Base-by-base conservation (phyloP, 1,139 yeast genomes). In the Pichia sp. region DNA sequence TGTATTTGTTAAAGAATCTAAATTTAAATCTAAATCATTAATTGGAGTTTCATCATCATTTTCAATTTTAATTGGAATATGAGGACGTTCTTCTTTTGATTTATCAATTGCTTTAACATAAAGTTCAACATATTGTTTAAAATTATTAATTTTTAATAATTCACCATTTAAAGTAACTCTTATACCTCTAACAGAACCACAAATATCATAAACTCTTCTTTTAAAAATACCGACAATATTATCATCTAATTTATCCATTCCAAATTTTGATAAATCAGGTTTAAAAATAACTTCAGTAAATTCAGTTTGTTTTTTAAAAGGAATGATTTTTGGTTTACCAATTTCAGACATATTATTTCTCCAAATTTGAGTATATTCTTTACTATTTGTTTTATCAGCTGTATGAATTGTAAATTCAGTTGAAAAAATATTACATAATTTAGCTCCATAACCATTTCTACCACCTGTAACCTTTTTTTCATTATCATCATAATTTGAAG, bases 391-490 rank as follows among this genome's bases (percentile, higher is more conserved):
- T 52, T 80, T 76, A 64, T 92, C 97, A 8, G 96, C 95, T 5
- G 99, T 94, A 65, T 90, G 97, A 39, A 94, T 76, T 25, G 74
- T 77, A 63, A 94, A 94, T 61, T 86, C 86, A 3, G 90, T 86
- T 28, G 97, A 89, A 64, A 88, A 88, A 58, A 94, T 86, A 69
- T 94, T 86, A 76, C 95, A 87, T 66, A 94, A 72, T 65, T 94
- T 94, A 44, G 99, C 98, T 68, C 99, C 99, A 65, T 81, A 94
- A 56, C 98, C 98, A 65, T 94, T 94, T 73, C 99, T 81, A 67
- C 99, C 99, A 72, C 98, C 99, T 2, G 96, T 88, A 31, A 94
- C 97, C 66, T 94, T 94, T 69, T 86, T 87, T 62, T 92, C 86
- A 56, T 92, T 81, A 64, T 94, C 98, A 64, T 94, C 96, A 66